Conservation (phyloP, 495 filamentous ascomycete species). For the Tuber brumale region DNA sequence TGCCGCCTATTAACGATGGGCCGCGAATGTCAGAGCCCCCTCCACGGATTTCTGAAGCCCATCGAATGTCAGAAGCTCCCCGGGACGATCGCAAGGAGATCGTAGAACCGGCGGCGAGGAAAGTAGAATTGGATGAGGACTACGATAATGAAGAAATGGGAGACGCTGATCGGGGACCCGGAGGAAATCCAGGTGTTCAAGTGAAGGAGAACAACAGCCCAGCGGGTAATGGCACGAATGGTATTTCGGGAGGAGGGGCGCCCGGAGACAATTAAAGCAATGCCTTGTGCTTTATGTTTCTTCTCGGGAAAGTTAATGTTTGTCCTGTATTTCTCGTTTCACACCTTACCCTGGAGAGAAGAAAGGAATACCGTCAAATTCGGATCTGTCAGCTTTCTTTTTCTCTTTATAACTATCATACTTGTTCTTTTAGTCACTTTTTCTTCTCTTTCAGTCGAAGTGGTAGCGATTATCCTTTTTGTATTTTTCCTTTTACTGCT, state of each 20-base stretch:
- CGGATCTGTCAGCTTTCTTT: background rate
- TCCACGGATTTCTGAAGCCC: conserved; percentile 26
- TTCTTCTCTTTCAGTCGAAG: background rate
- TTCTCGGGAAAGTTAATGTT: conserved; percentile 5
- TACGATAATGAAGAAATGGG: conserved; percentile 81
- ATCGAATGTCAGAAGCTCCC: conserved; percentile 34
- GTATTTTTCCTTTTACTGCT: background rate
- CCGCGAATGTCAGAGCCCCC: conserved; percentile 50
- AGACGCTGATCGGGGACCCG: conserved; percentile 62
- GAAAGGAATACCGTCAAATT: background rate
- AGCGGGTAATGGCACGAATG: conserved; percentile 36
- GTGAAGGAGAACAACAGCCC: conserved; percentile 46
- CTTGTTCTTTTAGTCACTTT: background rate
- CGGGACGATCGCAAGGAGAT: conserved; percentile 53
- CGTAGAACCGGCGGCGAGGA: conserved; percentile 76
- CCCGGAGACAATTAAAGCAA: conserved; percentile 34
- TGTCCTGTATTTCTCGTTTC: conserved; percentile 1
- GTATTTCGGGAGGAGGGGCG: conserved; percentile 31
- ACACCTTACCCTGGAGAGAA: background rate
- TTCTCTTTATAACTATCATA: background rate
- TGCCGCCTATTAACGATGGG: conserved; percentile 47
- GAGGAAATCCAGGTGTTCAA: conserved; percentile 43
- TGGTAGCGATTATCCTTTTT: background rate
- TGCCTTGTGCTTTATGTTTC: background rate
- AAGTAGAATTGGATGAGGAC: conserved; percentile 96